These are phyloP conservation scores for Peltaster fructicola DNA, from an alignment of 2,329 filamentous ascomycete species.

Conservation along the genomic window DNA sequence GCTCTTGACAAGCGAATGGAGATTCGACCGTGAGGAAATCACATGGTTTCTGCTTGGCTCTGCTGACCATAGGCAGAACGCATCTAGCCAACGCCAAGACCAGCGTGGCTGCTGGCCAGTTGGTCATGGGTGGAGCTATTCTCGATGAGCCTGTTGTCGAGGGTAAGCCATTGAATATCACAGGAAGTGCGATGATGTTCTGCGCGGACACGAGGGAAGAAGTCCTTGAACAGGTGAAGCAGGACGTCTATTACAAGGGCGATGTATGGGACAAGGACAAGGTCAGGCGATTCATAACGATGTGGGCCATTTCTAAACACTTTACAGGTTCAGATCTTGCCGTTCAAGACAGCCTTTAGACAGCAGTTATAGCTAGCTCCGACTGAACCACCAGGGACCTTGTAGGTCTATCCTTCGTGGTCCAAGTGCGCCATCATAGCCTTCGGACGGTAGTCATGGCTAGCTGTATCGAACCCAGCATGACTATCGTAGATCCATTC, in stretches of 20 bases:
- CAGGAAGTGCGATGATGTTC: constrained; percentile 53
- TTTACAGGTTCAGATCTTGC: constrained; percentile 25
- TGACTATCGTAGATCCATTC: too few relatives aligned
- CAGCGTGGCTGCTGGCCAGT: constrained; percentile 35
- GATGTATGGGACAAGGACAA: constrained; percentile 60
- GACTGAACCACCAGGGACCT: constrained; percentile 3
- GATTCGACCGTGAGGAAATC: constrained; percentile 25
- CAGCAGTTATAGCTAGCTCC: too few relatives aligned
- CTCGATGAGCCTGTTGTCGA: constrained; percentile 47
- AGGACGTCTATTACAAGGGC: constrained; percentile 52
- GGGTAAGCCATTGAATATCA: constrained; percentile 49
- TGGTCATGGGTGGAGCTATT: constrained; percentile 52
- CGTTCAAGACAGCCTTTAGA: constrained; percentile 30
- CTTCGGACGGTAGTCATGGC: constrained; percentile 5
- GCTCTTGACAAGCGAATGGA: constrained; percentile 26
- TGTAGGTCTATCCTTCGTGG: constrained; percentile 4
- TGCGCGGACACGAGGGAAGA: constrained; percentile 52
- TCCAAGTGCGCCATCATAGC: constrained; percentile 1
- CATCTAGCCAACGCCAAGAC: constrained; percentile 43
- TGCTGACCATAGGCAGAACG: constrained; percentile 5
- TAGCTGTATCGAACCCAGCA: too few relatives aligned
- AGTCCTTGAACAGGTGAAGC: constrained; percentile 45
- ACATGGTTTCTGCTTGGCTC: constrained; percentile 5
- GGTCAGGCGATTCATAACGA: constrained; percentile 11
- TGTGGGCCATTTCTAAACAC: constrained; percentile 2